Evolutionary conservation across 495 filamentous ascomycete species (phyloP).

Genomic region (Aspergillus wentii): DNA sequence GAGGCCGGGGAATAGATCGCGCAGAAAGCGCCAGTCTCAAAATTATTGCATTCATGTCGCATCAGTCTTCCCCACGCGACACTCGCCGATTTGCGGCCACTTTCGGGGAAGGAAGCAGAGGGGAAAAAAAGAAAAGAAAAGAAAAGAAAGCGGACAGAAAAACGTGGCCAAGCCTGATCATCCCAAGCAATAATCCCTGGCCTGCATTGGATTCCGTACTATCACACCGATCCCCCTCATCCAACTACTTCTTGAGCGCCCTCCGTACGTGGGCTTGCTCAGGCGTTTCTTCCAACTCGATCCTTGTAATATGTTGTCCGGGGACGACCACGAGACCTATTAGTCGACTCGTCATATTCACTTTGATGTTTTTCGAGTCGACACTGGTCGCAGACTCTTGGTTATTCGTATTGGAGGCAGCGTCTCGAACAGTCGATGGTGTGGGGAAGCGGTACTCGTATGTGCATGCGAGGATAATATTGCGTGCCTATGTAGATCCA

Average conservation of each 20-base stretch:
- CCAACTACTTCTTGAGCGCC: constrained; percentile 13
- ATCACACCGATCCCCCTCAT: too few species aligned
- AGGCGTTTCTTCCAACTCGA: constrained; percentile 73
- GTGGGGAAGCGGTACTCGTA: constrained; percentile 82
- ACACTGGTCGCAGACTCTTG: constrained; percentile 20
- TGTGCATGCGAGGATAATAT: constrained; percentile 78
- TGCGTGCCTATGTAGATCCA: constrained; percentile 76
- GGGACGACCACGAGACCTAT: constrained; percentile 90
- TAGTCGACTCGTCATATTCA: constrained; percentile 77
- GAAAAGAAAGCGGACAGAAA: not conserved
- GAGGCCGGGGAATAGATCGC: too few species aligned
- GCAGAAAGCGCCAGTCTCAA: too few species aligned
- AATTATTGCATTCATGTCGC: too few species aligned
- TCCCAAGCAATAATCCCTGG: too few species aligned
- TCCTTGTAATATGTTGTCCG: constrained; percentile 76
- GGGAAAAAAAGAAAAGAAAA: not conserved
- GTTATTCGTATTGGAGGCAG: constrained; percentile 32
- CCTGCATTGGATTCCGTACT: too few species aligned
- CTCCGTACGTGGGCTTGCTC: constrained; percentile 21
- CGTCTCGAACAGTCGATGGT: constrained; percentile 40
- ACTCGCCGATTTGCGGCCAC: too few species aligned
- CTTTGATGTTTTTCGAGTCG: constrained; percentile 34
- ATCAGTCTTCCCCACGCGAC: too few species aligned
- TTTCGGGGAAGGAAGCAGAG: not conserved
- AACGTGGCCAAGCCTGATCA: too few species aligned